Evolutionary conservation across 257 asterid genomes (phyloP).

Genomic region (Striga asiatica): DNA sequence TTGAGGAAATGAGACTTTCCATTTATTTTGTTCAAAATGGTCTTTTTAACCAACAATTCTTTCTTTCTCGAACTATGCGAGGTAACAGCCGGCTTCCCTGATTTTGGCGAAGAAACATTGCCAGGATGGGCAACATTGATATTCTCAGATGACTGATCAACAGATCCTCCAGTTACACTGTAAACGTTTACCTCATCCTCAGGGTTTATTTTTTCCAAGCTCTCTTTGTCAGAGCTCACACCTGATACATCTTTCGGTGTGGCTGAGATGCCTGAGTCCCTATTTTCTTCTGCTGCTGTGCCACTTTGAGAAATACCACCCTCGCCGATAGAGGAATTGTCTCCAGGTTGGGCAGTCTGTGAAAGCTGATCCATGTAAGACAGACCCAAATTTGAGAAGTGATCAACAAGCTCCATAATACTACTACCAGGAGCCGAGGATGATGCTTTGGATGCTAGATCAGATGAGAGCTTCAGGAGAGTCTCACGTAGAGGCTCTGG

Average conservation of each 20-base stretch:
- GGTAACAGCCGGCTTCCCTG: background rate
- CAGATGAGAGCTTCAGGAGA: slow-evolving; percentile 31
- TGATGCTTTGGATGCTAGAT: slow-evolving; percentile 31
- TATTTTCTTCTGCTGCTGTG: slow-evolving; percentile 12
- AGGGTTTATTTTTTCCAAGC: slow-evolving; percentile 2
- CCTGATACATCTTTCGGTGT: background rate
- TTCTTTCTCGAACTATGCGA: slow-evolving; percentile 4
- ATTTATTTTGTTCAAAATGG: slow-evolving; percentile 3
- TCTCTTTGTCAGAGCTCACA: slow-evolving; percentile 11
- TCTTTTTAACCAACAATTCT: slow-evolving; percentile 12
- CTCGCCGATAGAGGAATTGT: too few species aligned
- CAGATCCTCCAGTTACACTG: slow-evolving; percentile 11
- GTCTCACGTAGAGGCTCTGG: slow-evolving; percentile 47
- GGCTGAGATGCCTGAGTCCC: background rate
- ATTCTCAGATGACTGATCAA: slow-evolving; percentile 11
- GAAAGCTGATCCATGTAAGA: slow-evolving; percentile 33
- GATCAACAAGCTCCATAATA: slow-evolving; percentile 30
- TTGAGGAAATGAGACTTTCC: too few species aligned
- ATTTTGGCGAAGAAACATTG: background rate
- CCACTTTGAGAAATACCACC: slow-evolving; percentile 26
- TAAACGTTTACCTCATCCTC: slow-evolving; percentile 5
- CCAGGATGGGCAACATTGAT: background rate
- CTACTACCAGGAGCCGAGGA: slow-evolving; percentile 34
- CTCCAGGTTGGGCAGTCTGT: slow-evolving; percentile 23
- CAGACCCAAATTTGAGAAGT: slow-evolving; percentile 34